A percentile compares a stretch with the other conserved stretches of the same genome.
These are phyloP conservation scores for Zygosaccharomyces siamensis DNA, from an alignment of 805 yeast species.

Conservation along the genomic window DNA sequence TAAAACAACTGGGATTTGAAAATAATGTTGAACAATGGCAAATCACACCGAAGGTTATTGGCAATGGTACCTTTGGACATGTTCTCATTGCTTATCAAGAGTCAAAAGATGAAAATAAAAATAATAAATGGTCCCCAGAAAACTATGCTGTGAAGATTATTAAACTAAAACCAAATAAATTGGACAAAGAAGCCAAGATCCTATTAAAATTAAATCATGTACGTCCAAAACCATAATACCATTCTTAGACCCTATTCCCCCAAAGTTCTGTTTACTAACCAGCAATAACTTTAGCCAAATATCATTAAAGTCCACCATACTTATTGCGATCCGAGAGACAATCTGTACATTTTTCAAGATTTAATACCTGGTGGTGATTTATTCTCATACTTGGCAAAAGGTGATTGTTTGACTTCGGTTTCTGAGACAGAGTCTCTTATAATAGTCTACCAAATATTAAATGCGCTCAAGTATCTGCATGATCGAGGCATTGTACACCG, in stretches of 20 bases:
- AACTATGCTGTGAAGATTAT: constrained; percentile 50
- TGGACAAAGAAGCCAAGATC: constrained; percentile 43
- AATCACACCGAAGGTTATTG: constrained; percentile 41
- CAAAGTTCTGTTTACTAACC: neutral
- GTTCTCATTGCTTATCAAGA: constrained; percentile 32
- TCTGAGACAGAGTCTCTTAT: constrained; percentile 53
- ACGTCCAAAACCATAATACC: constrained; percentile 16
- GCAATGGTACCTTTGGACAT: constrained; percentile 56
- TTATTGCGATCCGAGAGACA: constrained; percentile 19
- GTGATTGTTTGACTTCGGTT: constrained; percentile 38
- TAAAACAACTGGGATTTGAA: constrained; percentile 22
- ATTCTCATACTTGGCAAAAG: constrained; percentile 48
- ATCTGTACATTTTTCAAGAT: constrained; percentile 46
- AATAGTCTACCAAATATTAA: constrained; percentile 51
- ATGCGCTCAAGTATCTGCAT: constrained; percentile 55
- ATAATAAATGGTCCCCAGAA: constrained; percentile 22
- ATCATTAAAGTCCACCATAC: constrained; percentile 44
- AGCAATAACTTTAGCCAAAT: constrained; percentile 38
- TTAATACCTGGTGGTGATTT: constrained; percentile 54
- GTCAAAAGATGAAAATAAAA: constrained; percentile 14
- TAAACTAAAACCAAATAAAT: constrained; percentile 27
- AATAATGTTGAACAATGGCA: constrained; percentile 38
- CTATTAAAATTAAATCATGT: constrained; percentile 39
- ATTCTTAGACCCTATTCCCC: neutral
- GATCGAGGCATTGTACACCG: constrained; percentile 47